Evolutionary conservation across 2,329 filamentous ascomycete genomes (phyloP), one percentile per base, ranked within the genome.

Genomic region (Exophiala lecanii-corni): DNA sequence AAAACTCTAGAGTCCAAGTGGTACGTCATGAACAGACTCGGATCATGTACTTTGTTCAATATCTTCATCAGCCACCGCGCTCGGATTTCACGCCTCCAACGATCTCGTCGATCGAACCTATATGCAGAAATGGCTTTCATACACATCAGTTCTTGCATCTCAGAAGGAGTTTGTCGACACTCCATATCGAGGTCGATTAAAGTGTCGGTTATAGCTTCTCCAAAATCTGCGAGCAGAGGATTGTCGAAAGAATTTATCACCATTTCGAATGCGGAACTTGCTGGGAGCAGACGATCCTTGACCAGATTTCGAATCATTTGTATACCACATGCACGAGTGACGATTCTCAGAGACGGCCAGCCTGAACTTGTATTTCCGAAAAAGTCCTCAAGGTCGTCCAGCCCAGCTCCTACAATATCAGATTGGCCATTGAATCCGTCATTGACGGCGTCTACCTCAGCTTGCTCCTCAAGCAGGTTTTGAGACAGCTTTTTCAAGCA

Each of bases 321-420:
- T 10, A 43, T 41, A 13, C 41, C 48, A 37, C 34, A 47, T 7
- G 3, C 18, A 20, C 41, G 35, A 20, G 37, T 36, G 3, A 43
- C 36, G 7, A 6, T 26, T 32, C 44, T 36, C n/a, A 45, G 38
- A 19, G 19, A 20, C 9, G 34, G 37, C 41, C 41, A 45, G 35
- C 48, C 33, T 25, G 15, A 19, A 19, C 25, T 33, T 13, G 37
- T 28, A 21, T 40, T 13, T 16, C 39, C 48, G 18, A 47, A 51
- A 36, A 20, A 37, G 25, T 43, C 37, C 26, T 51, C 40, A 12
- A 47, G 31, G n/a, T 43, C 45, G 37, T 51, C 30, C 17, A 45
- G 15, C 5, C 31, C 20, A 18, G 35, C 21, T 5, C 25, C 41
- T 16, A 47, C 31, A 13, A 44, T 23, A 28, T 51, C 48, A 15